Percentiles rank a stretch among this genome's conserved stretches.
Evolutionary conservation across 2,329 filamentous ascomycete genomes (phyloP).

Genomic region (Sporothrix schenckii): DNA sequence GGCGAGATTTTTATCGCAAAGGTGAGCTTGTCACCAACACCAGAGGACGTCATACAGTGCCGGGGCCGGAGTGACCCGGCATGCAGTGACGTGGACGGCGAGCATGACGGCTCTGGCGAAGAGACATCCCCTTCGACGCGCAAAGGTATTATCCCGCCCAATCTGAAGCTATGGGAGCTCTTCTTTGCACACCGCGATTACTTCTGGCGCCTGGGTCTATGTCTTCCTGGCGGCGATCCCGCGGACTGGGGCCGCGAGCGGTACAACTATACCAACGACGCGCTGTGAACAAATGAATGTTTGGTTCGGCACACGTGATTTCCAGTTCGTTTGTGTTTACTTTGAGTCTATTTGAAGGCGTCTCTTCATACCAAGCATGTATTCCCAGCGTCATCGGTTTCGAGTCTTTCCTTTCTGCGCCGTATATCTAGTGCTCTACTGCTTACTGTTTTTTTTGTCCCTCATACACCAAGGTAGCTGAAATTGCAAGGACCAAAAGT

Average conservation of each 20-base stretch:
- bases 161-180: constrained; percentile 83
- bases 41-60: constrained; percentile 72
- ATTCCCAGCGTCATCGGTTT: not conserved
- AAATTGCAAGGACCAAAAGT: constrained; percentile 1
- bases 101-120: constrained; percentile 36
- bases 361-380: constrained; percentile 11
- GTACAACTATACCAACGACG: constrained; percentile 45
- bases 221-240: constrained; percentile 78
- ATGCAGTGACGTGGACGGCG: constrained; percentile 69
- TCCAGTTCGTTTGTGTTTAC: not conserved
- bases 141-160: constrained; percentile 58
- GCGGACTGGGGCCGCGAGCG: constrained; percentile 64
- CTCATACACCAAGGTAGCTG: not conserved
- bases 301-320: not conserved
- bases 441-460: not conserved
- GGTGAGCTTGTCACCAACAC: constrained; percentile 65
- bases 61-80: constrained; percentile 68
- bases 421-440: not conserved
- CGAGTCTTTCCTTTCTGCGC: not conserved
- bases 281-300: not conserved
- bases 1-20: constrained; percentile 88
- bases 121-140: not conserved
- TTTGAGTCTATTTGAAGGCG: not conserved
- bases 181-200: constrained; percentile 96
- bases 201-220: constrained; percentile 90